phyloP scores from a whole-genome alignment of 2,329 filamentous ascomycete species.

The Cercospora sp. region DNA sequence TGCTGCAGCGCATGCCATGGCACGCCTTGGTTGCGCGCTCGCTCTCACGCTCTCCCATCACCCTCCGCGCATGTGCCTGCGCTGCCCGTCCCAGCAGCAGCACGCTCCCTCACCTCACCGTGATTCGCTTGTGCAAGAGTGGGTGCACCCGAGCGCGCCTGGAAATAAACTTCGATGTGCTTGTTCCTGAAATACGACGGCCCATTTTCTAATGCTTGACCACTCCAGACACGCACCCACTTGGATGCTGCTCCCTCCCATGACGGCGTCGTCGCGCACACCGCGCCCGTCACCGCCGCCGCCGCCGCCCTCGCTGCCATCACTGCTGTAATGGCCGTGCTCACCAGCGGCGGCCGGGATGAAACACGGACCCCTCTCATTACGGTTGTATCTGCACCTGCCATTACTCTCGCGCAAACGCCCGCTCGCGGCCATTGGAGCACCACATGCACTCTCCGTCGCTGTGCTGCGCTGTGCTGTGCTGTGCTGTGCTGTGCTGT shows the following conservation, averaged over 20 bases:
- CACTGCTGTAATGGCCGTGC: neutral
- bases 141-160: neutral
- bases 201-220: neutral
- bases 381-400: neutral
- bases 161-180: neutral
- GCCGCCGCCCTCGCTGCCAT: neutral
- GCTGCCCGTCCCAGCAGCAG: neutral
- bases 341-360: neutral
- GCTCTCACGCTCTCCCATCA: neutral
- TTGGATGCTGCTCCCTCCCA: neutral
- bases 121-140: neutral
- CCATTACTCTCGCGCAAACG: constrained; percentile 1
- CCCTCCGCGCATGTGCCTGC: neutral
- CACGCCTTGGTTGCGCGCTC: neutral
- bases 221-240: neutral
- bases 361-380: constrained; percentile 7
- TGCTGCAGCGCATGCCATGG: neutral
- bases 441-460: neutral
- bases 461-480: too few species aligned
- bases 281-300: neutral
- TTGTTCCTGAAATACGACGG: constrained; percentile 8
- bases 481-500: too few species aligned
- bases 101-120: neutral
- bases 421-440: neutral
- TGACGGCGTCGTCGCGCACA: neutral